A percentile compares a stretch with the other conserved stretches of the same genome.
phyloP scores from a whole-genome alignment of 176 grass and related monocot species.

The Luzula sylvatica region DNA sequence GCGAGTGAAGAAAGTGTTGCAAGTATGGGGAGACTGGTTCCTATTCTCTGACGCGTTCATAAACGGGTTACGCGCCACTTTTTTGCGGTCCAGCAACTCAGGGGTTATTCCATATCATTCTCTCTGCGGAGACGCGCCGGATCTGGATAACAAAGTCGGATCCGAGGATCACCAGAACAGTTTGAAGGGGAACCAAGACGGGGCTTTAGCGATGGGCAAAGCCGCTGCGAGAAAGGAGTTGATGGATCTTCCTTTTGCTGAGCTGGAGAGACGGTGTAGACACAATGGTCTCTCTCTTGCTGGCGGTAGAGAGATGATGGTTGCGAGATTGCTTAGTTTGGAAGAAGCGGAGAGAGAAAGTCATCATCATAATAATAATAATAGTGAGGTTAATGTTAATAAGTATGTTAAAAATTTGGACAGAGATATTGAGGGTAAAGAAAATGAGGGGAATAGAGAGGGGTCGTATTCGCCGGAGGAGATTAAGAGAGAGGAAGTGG shows the following conservation, averaged over 20 bases:
- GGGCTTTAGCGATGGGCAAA: slow-evolving; percentile 71
- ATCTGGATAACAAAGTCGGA: slow-evolving; percentile 77
- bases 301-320: slow-evolving; percentile 95
- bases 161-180: slow-evolving; percentile 42
- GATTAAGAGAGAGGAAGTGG: slow-evolving; percentile 40
- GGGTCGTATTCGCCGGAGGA: too few relatives aligned
- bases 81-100: slow-evolving; percentile 76
- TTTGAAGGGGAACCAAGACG: slow-evolving; percentile 77
- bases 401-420: too few relatives aligned
- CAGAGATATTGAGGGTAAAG: too few relatives aligned
- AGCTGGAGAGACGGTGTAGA: slow-evolving; percentile 88
- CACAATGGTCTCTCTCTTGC: slow-evolving; percentile 87
- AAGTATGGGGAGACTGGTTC: slow-evolving; percentile 99
- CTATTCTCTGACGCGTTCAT: slow-evolving; percentile 98
- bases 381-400: background rate
- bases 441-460: slow-evolving; percentile 60
- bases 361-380: too few relatives aligned
- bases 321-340: slow-evolving; percentile 80
- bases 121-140: slow-evolving; percentile 78
- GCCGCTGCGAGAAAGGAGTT: slow-evolving; percentile 64
- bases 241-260: slow-evolving; percentile 72
- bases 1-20: slow-evolving; percentile 92
- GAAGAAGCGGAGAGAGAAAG: slow-evolving; percentile 39
- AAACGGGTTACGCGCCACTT: slow-evolving; percentile 79
- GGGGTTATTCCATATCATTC: slow-evolving; percentile 71